These are phyloP conservation scores for Trypanosoma melophagium DNA, from an alignment of 208 protist genomes.

Conservation along the genomic window DNA sequence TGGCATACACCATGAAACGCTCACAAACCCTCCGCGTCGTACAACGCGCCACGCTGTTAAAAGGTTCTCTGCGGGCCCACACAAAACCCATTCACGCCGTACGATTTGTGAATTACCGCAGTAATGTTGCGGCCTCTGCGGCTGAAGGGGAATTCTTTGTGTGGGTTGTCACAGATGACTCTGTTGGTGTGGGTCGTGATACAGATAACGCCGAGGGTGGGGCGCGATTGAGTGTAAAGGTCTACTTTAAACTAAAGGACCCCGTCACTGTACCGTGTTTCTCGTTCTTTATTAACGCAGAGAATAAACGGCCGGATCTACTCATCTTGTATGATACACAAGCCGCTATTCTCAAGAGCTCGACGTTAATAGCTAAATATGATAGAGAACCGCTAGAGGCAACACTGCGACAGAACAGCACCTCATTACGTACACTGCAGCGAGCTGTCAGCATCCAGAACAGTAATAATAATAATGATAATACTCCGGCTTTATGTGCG, in stretches of 20 bases:
- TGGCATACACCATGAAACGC: slow-evolving; percentile 84
- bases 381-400: slow-evolving; percentile 44
- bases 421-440: slow-evolving; percentile 49
- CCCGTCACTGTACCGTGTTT: slow-evolving; percentile 67
- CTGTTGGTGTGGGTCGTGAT: not conserved
- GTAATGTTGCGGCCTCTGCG: slow-evolving; percentile 80
- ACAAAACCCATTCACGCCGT: slow-evolving; percentile 59
- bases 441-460: slow-evolving; percentile 22
- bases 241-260: slow-evolving; percentile 78
- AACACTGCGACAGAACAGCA: slow-evolving; percentile 46
- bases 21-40: slow-evolving; percentile 64
- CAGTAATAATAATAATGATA: too few relatives aligned
- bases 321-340: slow-evolving; percentile 74
- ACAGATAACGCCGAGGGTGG: slow-evolving; percentile 16
- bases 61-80: slow-evolving; percentile 53
- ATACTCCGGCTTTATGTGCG: slow-evolving; percentile 25
- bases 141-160: slow-evolving; percentile 69
- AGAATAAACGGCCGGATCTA: slow-evolving; percentile 57
- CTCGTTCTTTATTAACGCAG: slow-evolving; percentile 82
- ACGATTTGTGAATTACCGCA: slow-evolving; percentile 87
- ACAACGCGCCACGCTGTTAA: slow-evolving; percentile 56
- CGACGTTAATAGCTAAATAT: slow-evolving; percentile 65
- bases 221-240: slow-evolving; percentile 48
- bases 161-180: slow-evolving; percentile 66
- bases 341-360: slow-evolving; percentile 73